These are phyloP conservation scores for Neofusicoccum sp. DNA, from an alignment of 2,329 filamentous ascomycete genomes.

Conservation along the genomic window DNA sequence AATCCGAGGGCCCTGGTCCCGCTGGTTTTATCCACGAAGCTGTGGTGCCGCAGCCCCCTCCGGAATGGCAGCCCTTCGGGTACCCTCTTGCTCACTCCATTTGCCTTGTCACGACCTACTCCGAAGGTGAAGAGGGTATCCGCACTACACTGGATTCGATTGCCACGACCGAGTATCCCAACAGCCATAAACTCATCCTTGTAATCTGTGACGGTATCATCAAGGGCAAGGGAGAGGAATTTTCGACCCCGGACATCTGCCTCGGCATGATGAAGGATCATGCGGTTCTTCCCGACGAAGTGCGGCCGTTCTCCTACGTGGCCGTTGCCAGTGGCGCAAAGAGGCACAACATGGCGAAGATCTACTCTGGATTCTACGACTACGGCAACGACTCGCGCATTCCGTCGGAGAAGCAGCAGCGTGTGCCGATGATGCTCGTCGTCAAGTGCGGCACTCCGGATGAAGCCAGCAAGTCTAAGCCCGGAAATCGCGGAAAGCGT, in stretches of 20 bases:
- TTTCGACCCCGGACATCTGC: slow-evolving; percentile 86
- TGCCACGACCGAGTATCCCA: slow-evolving; percentile 96
- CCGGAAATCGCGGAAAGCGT: slow-evolving; percentile 95
- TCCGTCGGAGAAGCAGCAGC: slow-evolving; percentile 83
- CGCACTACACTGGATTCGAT: slow-evolving; percentile 94
- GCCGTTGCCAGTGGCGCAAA: slow-evolving; percentile 94
- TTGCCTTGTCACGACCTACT: slow-evolving; percentile 94
- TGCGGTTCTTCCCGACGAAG: slow-evolving; percentile 74
- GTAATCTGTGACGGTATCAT: slow-evolving; percentile 97
- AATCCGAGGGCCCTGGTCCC: slow-evolving; percentile 72
- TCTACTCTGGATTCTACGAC: slow-evolving; percentile 97
- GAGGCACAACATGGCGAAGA: slow-evolving; percentile 99
- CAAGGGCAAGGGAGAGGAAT: slow-evolving; percentile 85
- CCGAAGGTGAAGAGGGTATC: slow-evolving; percentile 88
- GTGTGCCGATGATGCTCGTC: slow-evolving; percentile 94
- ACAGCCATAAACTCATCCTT: slow-evolving; percentile 96
- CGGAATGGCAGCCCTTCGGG: slow-evolving; percentile 96
- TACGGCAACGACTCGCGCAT: slow-evolving; percentile 81
- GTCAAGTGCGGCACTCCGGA: slow-evolving; percentile 95
- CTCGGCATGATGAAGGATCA: slow-evolving; percentile 94
- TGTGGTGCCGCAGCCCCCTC: slow-evolving; percentile 92
- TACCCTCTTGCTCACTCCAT: slow-evolving; percentile 92
- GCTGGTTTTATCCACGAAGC: slow-evolving; percentile 95
- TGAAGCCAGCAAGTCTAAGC: slow-evolving; percentile 77
- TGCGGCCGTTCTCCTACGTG: slow-evolving; percentile 90